Evolutionary conservation across 441 rosid species (phyloP).

Genomic region (Mallotus repandus): DNA sequence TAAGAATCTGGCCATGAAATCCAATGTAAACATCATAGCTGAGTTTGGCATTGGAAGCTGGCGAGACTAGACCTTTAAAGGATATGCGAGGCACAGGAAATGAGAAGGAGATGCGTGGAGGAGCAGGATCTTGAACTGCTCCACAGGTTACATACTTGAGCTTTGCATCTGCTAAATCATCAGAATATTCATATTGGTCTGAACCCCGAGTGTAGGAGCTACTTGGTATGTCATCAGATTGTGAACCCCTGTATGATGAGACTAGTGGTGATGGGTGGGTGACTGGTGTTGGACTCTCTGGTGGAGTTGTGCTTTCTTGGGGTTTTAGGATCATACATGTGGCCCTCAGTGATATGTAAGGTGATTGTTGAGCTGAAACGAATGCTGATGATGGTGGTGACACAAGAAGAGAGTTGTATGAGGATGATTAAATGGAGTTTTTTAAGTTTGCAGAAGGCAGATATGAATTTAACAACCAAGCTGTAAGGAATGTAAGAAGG

Average conservation of each 20-base stretch:
- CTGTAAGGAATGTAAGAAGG: too few species aligned
- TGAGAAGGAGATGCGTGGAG: constrained; percentile 74
- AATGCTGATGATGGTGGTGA: constrained; percentile 97
- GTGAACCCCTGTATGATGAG: constrained; percentile 51
- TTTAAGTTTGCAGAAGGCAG: constrained; percentile 43
- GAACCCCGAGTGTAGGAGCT: constrained; percentile 94
- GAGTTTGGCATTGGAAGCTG: constrained; percentile 68
- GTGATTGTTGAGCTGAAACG: constrained; percentile 91
- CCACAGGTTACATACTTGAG: constrained; percentile 61
- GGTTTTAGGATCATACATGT: constrained; percentile 27
- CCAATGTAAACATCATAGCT: constrained; percentile 89
- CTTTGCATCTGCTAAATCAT: constrained; percentile 61
- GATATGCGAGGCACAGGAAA: constrained; percentile 86
- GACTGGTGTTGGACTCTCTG: constrained; percentile 5
- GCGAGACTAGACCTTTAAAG: constrained; percentile 67
- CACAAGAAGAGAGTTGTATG: constrained; percentile 65
- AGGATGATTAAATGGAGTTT: constrained; percentile 45
- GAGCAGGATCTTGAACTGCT: constrained; percentile 55
- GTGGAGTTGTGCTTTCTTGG: constrained; percentile 32
- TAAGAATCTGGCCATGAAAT: constrained; percentile 79
- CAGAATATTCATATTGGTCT: constrained; percentile 74
- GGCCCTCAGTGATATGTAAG: constrained; percentile 89
- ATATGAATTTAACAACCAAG: constrained; percentile 24
- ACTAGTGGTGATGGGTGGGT: constrained; percentile 37
- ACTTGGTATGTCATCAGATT: constrained; percentile 77